A percentile compares a stretch with the other conserved stretches of the same genome.
Conservation (phyloP, 768 basidiomycete species). For the Amanita fuliginea region DNA sequence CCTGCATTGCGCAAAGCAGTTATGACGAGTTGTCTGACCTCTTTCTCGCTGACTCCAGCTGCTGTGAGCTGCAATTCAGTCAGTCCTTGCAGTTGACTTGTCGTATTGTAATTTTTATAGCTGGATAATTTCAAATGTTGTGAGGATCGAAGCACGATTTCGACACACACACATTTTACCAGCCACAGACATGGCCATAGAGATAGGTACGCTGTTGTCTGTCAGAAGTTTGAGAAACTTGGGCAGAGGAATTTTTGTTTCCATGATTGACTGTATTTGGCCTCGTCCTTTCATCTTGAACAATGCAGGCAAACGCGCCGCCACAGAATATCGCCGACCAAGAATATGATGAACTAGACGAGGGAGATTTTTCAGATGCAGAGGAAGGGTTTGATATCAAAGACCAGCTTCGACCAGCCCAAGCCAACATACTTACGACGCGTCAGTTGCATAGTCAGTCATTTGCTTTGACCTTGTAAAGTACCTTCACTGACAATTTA, state of each 20-base stretch:
- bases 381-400: conserved; percentile 33
- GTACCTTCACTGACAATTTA: not conserved
- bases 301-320: not conserved
- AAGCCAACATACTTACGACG: conserved; percentile 30
- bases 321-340: conserved; percentile 11
- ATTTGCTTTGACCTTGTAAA: not conserved
- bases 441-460: conserved; percentile 35
- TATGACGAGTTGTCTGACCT: conserved; percentile 49
- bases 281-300: not conserved
- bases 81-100: conserved; percentile 42
- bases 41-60: conserved; percentile 52
- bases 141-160: not conserved
- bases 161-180: conserved; percentile 53
- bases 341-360: conserved; percentile 40
- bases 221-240: conserved; percentile 60
- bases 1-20: conserved; percentile 54
- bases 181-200: conserved; percentile 60
- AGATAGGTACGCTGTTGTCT: conserved; percentile 39
- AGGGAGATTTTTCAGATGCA: conserved; percentile 29
- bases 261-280: conserved; percentile 11
- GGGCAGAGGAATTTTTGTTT: conserved; percentile 47
- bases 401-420: conserved; percentile 28
- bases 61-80: conserved; percentile 47
- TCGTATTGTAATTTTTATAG: conserved; percentile 62
- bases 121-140: conserved; percentile 21